Evolutionary conservation across 1,139 yeast genomes (phyloP).

Genomic region (Taphrina pruni): DNA sequence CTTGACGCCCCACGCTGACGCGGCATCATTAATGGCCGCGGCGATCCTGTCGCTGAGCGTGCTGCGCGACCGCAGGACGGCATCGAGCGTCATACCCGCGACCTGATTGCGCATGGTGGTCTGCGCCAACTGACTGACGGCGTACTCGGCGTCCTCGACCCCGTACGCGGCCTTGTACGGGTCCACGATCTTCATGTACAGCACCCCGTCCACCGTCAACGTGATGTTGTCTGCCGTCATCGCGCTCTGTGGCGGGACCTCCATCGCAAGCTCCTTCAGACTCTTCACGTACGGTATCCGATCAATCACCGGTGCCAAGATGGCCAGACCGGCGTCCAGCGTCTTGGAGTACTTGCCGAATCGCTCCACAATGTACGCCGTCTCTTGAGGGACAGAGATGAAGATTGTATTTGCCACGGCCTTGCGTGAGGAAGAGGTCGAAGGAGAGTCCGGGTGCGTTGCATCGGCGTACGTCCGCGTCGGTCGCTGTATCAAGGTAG

Average conservation of each 20-base stretch:
- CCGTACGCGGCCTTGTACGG: conserved; percentile 88
- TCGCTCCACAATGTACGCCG: conserved; percentile 89
- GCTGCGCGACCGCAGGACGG: conserved; percentile 72
- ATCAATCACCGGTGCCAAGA: conserved; percentile 74
- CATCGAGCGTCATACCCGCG: conserved; percentile 79
- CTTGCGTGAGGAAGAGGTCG: conserved; percentile 6
- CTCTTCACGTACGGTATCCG: conserved; percentile 80
- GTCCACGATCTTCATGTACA: conserved; percentile 76
- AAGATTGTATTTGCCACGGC: conserved; percentile 62
- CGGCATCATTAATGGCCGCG: conserved; percentile 80
- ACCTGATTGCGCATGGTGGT: conserved; percentile 91
- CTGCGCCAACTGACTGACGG: conserved; percentile 83
- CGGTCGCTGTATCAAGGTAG: no score
- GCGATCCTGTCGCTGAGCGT: conserved; percentile 74
- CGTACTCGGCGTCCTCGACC: conserved; percentile 86
- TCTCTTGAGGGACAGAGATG: conserved; percentile 85
- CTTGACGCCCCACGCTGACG: conserved; percentile 83
- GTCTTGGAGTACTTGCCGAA: conserved; percentile 82
- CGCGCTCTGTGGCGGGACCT: conserved; percentile 82
- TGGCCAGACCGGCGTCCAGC: conserved; percentile 77
- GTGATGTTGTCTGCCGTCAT: conserved; percentile 87
- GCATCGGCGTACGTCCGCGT: neutral
- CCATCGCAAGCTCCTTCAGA: conserved; percentile 80
- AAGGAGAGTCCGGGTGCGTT: neutral
- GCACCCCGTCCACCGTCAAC: conserved; percentile 80